Conservation (phyloP, 2,329 filamentous ascomycete genomes). For the Cordyceps farinosa region DNA sequence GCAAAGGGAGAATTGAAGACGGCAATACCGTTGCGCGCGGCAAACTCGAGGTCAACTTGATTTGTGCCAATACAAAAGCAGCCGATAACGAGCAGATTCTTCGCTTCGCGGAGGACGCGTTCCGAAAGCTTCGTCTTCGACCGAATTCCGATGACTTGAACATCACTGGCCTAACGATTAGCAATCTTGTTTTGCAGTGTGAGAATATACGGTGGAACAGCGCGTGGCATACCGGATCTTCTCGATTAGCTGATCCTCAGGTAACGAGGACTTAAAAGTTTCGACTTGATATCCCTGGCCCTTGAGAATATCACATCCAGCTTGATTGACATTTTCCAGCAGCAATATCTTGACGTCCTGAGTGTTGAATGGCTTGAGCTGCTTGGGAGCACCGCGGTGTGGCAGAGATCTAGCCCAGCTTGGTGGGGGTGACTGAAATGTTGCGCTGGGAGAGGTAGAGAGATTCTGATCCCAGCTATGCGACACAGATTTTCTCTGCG, state of each 20-base stretch:
- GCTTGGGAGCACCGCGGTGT: conserved; percentile 54
- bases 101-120: conserved; percentile 80
- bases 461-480: conserved; percentile 57
- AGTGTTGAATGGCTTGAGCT: conserved; percentile 91
- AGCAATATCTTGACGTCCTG: conserved; percentile 95
- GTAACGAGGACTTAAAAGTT: conserved; percentile 79
- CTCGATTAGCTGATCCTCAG: conserved; percentile 90
- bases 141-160: conserved; percentile 96
- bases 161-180: conserved; percentile 57
- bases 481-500: conserved; percentile 41
- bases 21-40: conserved; percentile 80
- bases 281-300: conserved; percentile 96
- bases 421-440: conserved; percentile 69
- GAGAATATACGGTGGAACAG: conserved; percentile 17
- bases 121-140: conserved; percentile 95
- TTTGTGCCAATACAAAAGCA: conserved; percentile 99
- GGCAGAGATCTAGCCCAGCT: conserved; percentile 51
- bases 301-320: conserved; percentile 76
- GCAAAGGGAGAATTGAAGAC: conserved; percentile 99
- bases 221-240: conserved; percentile 74
- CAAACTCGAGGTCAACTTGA: conserved; percentile 83
- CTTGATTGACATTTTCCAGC: conserved; percentile 92
- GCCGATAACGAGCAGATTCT: conserved; percentile 90
- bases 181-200: not conserved
- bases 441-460: conserved; percentile 70